phyloP scores from a whole-genome alignment of 805 yeast species.

The Wickerhamiella hasegawae region DNA sequence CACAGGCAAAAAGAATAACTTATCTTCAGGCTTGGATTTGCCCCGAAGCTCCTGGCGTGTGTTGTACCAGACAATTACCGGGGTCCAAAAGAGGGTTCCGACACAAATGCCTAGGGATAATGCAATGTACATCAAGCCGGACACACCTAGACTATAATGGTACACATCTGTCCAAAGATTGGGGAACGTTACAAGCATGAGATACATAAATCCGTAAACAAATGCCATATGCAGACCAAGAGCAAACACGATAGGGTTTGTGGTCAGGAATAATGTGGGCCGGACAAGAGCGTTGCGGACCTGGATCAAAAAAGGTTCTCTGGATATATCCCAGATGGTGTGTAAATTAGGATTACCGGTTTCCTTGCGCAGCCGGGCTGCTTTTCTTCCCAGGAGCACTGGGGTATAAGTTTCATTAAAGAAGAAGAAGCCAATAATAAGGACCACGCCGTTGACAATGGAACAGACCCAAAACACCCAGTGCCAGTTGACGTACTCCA shows the following conservation, averaged over 20 bases:
- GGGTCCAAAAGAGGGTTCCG: constrained; percentile 36
- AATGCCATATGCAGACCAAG: constrained; percentile 50
- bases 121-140: constrained; percentile 45
- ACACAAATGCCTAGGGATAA: constrained; percentile 37
- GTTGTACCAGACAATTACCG: constrained; percentile 25
- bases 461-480: constrained; percentile 47
- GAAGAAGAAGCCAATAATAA: constrained; percentile 28
- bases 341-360: constrained; percentile 43
- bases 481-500: constrained; percentile 36
- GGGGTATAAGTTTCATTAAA: constrained; percentile 49
- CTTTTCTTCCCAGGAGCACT: constrained; percentile 31
- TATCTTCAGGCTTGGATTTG: constrained; percentile 42
- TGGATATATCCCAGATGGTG: constrained; percentile 35
- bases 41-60: constrained; percentile 24
- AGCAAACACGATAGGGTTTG: constrained; percentile 50
- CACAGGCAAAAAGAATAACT: constrained; percentile 35
- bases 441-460: constrained; percentile 37
- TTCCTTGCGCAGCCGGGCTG: constrained; percentile 30
- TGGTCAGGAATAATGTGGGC: constrained; percentile 35
- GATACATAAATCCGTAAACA: constrained; percentile 49
- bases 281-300: constrained; percentile 34
- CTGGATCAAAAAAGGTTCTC: constrained; percentile 11
- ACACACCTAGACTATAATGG: constrained; percentile 31
- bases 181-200: constrained; percentile 47
- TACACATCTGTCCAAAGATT: constrained; percentile 31